These are phyloP conservation scores for Trametes cingulata DNA, from an alignment of 768 basidiomycete species.

Conservation along the genomic window DNA sequence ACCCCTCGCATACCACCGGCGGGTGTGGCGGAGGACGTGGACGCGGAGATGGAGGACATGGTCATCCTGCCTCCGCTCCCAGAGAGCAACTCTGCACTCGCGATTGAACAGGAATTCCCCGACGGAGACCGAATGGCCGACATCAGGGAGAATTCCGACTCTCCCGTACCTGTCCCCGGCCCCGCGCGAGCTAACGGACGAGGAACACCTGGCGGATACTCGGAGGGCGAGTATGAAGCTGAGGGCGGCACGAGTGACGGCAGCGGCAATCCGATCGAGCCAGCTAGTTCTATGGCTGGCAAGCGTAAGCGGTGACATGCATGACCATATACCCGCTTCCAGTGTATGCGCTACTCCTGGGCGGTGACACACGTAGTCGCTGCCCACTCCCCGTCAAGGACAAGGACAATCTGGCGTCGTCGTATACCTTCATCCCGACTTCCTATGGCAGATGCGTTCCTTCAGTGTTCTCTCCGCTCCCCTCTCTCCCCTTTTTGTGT, in stretches of 20 bases:
- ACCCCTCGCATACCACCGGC: background rate
- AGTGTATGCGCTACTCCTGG: too few species aligned
- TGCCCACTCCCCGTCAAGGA: background rate
- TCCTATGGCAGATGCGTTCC: background rate
- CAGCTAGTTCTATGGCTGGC: slow-evolving; percentile 21
- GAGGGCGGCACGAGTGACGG: slow-evolving; percentile 24
- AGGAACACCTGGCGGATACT: slow-evolving; percentile 8
- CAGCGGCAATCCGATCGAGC: slow-evolving; percentile 20
- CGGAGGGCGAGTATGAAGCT: slow-evolving; percentile 25
- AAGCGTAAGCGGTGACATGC: slow-evolving; percentile 33
- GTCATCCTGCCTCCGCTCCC: slow-evolving; percentile 27
- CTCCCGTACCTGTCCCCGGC: slow-evolving; percentile 22
- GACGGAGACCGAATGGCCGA: slow-evolving; percentile 16
- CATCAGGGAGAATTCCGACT: slow-evolving; percentile 22
- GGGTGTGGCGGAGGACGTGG: slow-evolving; percentile 24
- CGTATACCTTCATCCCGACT: background rate
- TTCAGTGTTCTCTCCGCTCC: background rate
- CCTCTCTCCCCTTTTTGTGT: background rate
- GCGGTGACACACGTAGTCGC: background rate
- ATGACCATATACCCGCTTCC: background rate
- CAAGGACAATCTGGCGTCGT: background rate
- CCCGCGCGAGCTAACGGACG: slow-evolving; percentile 12
- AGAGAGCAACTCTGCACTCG: slow-evolving; percentile 27
- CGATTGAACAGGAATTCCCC: slow-evolving; percentile 11
- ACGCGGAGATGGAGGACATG: slow-evolving; percentile 29